Conservation (phyloP, 306 rosid species). For the Quercus berberidifolia region DNA sequence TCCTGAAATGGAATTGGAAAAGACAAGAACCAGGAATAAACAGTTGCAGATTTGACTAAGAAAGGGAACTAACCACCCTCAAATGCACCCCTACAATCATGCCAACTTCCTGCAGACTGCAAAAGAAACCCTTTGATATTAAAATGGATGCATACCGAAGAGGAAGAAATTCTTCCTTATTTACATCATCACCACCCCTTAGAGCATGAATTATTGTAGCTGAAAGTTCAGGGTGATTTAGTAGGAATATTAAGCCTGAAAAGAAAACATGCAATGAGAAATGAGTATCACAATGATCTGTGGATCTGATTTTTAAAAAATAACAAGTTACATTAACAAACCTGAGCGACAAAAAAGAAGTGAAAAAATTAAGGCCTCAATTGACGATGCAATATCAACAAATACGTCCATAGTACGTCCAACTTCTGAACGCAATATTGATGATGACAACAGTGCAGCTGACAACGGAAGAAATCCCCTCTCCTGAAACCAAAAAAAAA, state of each 20-base stretch:
- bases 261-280: slow-evolving; percentile 28
- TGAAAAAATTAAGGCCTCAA: slow-evolving; percentile 81
- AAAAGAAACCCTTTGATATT: slow-evolving; percentile 85
- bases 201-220: slow-evolving; percentile 69
- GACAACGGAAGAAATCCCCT: slow-evolving; percentile 93
- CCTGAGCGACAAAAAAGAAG: slow-evolving; percentile 93
- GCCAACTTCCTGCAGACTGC: slow-evolving; percentile 75
- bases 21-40: not conserved
- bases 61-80: slow-evolving; percentile 72
- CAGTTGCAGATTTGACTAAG: not conserved
- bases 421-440: slow-evolving; percentile 55
- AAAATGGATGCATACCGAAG: slow-evolving; percentile 88
- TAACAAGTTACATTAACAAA: slow-evolving; percentile 16
- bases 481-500: slow-evolving; percentile 55
- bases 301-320: slow-evolving; percentile 10
- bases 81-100: slow-evolving; percentile 71
- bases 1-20: not conserved
- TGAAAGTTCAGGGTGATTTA: slow-evolving; percentile 82
- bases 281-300: slow-evolving; percentile 18
- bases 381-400: slow-evolving; percentile 75
- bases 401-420: slow-evolving; percentile 60
- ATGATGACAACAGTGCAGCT: slow-evolving; percentile 81
- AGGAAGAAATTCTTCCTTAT: slow-evolving; percentile 75
- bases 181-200: slow-evolving; percentile 54
- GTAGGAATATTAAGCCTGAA: slow-evolving; percentile 82